Conservation (phyloP, 2,329 filamentous ascomycete species). For the Epicoccum nigrum region DNA sequence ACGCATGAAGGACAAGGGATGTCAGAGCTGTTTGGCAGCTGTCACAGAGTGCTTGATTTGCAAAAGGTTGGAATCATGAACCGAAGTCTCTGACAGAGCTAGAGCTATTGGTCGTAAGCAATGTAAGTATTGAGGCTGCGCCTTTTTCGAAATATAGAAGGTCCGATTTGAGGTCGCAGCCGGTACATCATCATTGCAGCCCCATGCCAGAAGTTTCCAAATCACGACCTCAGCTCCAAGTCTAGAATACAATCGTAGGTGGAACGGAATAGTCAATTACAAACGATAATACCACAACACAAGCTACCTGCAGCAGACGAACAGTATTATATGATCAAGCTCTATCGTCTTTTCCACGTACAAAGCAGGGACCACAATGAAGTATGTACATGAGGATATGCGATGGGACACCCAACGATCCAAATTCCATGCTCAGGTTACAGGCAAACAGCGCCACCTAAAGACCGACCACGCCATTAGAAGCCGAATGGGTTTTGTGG, state of each 20-base stretch:
- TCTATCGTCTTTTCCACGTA: not conserved
- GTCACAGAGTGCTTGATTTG: conserved; percentile 4
- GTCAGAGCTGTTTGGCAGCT: conserved; percentile 4
- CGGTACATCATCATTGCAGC: conserved; percentile 2
- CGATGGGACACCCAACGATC: conserved; percentile 6
- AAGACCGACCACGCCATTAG: conserved; percentile 42
- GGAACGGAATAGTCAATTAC: not conserved
- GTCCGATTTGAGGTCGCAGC: conserved; percentile 5
- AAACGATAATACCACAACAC: not conserved
- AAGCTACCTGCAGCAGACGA: not conserved
- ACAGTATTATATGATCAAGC: conserved; percentile 7
- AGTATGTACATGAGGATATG: conserved; percentile 25
- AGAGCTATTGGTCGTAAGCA: too few relatives aligned
- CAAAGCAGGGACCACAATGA: conserved; percentile 5
- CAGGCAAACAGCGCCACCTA: not conserved
- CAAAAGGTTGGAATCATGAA: not conserved
- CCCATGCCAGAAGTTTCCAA: conserved; percentile 3
- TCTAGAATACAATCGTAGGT: not conserved
- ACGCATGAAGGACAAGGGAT: not conserved
- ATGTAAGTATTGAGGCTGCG: not conserved
- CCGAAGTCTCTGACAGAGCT: not conserved
- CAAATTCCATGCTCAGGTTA: not conserved
- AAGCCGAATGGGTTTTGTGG: conserved; percentile 75
- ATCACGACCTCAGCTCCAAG: not conserved
- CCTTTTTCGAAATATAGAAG: not conserved